Conservation (phyloP, 1,139 yeast genomes). For the Candida mesenterica region DNA sequence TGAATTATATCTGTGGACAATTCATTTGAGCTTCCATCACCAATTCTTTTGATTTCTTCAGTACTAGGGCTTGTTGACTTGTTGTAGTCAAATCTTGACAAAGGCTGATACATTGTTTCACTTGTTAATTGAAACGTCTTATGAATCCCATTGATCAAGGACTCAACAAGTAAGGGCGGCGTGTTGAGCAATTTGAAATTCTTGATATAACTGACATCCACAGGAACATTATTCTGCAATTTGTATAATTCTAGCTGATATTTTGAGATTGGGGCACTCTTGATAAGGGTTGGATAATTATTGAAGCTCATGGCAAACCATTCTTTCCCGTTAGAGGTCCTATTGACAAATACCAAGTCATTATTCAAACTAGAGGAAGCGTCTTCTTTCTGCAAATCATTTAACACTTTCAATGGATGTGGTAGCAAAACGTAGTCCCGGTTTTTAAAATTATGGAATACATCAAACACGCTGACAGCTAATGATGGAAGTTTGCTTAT, state of each 20-base stretch:
- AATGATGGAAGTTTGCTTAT: slow-evolving; percentile 63
- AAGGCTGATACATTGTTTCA: slow-evolving; percentile 38
- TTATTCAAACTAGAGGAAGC: slow-evolving; percentile 23
- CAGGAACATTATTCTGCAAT: slow-evolving; percentile 14
- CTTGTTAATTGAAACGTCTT: slow-evolving; percentile 32
- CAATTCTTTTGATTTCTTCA: slow-evolving; percentile 23
- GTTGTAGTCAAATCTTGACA: slow-evolving; percentile 25
- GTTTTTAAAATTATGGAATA: slow-evolving; percentile 40
- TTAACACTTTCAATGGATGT: slow-evolving; percentile 57
- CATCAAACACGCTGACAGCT: slow-evolving; percentile 73
- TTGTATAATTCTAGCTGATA: slow-evolving; percentile 45
- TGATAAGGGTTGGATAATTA: slow-evolving; percentile 77
- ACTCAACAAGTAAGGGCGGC: slow-evolving; percentile 21
- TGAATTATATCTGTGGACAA: slow-evolving; percentile 5
- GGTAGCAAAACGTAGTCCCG: slow-evolving; percentile 52
- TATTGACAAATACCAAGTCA: slow-evolving; percentile 59
- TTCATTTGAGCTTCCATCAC: slow-evolving; percentile 21
- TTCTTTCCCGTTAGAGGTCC: slow-evolving; percentile 56
- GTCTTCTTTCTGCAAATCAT: slow-evolving; percentile 31
- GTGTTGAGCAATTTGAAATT: slow-evolving; percentile 19
- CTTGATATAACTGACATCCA: slow-evolving; percentile 16
- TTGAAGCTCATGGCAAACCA: slow-evolving; percentile 87
- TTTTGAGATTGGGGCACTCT: slow-evolving; percentile 70
- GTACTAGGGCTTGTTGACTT: slow-evolving; percentile 8
- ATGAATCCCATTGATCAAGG: slow-evolving; percentile 54